Base-by-base conservation (phyloP, 2,329 filamentous ascomycete species). In the Aureobasidium sp. region DNA sequence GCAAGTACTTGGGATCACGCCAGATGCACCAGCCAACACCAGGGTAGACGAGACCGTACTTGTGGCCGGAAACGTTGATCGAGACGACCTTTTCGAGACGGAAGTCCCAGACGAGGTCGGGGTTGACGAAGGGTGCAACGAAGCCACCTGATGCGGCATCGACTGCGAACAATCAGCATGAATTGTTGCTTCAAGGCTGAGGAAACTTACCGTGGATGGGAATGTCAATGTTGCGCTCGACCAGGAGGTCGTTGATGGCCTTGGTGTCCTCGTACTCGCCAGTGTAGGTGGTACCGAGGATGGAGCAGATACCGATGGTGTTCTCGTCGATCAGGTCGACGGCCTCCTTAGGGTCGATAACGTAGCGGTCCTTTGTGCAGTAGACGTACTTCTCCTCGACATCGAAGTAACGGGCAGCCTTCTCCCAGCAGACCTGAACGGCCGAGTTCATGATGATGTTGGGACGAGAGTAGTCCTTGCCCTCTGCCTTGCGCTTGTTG, bases 371-470 rank as follows among this genome's bases (percentile, higher is more conserved):
- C 5, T 79, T 74, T 4, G 83, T 86, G 73, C 39, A 44, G 17
- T 81, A 86, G 63, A 85, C 82, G 66, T 84, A 91, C 76, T 89
- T 90, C 80, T 97, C 92, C 68, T 97, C 93, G 45, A 97, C 84
- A 70, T 97, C 93, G 62, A 76, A 75, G 68, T 76, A 76, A 15
- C 74, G 67, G 45, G 78, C 76, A 0, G 78, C 78, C 80, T 97
- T 97, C 76, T 97, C 91, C 92, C 92, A 97, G 81, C 91, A 96
- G 44, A 97, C 93, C 77, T 97, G 93, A 2, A 97, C 93, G 36
- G 93, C 92, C 29, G 90, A 91, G 69, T 90, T 94, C 93, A 97
- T 97, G 80, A 97, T 79, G 65, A 97, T 87, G 77, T 97, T 97
- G 61, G 93, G 93, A 48, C 83, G 83, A 65, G 91, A 89, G 64